These are phyloP conservation scores for Leccinum ponderosum DNA, from an alignment of 1,284 basidiomycete genomes.

Conservation along the genomic window DNA sequence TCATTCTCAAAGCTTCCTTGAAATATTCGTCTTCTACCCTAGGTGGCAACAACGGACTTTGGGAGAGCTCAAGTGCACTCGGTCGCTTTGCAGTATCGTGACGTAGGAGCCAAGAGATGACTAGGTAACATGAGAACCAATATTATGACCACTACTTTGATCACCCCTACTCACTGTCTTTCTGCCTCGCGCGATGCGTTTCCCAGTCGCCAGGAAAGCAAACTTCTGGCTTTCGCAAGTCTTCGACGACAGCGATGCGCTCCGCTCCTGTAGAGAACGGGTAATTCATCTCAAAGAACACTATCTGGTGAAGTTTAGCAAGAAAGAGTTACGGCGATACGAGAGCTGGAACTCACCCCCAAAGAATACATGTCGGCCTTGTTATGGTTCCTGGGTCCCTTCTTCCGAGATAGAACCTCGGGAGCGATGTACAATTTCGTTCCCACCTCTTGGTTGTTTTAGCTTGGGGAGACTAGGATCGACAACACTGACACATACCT, in stretches of 20 bases:
- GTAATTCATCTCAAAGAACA: constrained; percentile 98
- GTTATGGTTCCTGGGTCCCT: constrained; percentile 67
- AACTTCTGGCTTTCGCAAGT: constrained; percentile 71
- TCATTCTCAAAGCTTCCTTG: constrained; percentile 75
- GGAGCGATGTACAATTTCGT: constrained; percentile 94
- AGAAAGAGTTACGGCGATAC: background rate
- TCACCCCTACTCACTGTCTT: constrained; percentile 53
- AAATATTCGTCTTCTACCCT: constrained; percentile 84
- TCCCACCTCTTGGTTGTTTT: constrained; percentile 68
- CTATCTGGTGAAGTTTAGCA: constrained; percentile 55
- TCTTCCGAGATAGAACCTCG: constrained; percentile 69
- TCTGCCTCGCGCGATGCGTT: constrained; percentile 58
- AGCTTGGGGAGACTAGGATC: background rate
- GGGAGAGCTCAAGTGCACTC: constrained; percentile 81
- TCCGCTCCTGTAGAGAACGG: constrained; percentile 86
- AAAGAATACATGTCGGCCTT: constrained; percentile 97
- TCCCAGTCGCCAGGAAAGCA: constrained; percentile 81
- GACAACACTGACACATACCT: constrained; percentile 41
- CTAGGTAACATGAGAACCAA: constrained; percentile 36
- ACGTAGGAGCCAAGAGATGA: constrained; percentile 81
- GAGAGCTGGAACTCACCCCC: constrained; percentile 53
- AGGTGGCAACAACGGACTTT: constrained; percentile 75
- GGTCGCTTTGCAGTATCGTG: constrained; percentile 86
- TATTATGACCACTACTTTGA: background rate
- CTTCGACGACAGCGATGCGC: constrained; percentile 80